Conservation (phyloP, 106 monocot species). For the Allium sativum region DNA sequence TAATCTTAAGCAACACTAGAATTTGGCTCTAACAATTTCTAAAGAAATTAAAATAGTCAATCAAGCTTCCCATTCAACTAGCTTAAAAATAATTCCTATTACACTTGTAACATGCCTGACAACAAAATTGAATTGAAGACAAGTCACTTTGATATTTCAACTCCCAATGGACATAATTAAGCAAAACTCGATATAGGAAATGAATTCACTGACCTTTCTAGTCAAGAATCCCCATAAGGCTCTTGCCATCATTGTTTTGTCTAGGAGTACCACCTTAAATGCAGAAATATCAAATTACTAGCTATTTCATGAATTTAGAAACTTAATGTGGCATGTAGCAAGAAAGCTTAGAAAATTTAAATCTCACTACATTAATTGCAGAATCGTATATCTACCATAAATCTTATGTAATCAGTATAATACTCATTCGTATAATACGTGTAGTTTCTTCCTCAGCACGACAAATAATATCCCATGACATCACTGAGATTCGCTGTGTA, state of each 20-base stretch:
- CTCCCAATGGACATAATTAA: background rate
- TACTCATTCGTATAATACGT: no score
- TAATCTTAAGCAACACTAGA: no score
- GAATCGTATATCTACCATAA: background rate
- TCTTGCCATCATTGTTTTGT: conserved; percentile 29
- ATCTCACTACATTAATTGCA: background rate
- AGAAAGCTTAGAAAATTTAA: background rate
- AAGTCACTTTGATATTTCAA: background rate
- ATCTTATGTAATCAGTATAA: background rate
- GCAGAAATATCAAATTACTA: background rate
- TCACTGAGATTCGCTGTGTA: no score
- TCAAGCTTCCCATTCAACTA: no score
- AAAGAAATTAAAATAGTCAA: no score
- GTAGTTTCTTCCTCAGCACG: no score
- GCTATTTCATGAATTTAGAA: background rate
- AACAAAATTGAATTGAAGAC: background rate
- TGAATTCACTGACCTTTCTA: conserved; percentile 4
- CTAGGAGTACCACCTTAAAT: conserved; percentile 17
- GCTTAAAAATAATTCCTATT: no score
- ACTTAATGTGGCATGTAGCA: no score
- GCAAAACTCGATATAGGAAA: background rate
- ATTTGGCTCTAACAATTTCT: no score
- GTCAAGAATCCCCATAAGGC: conserved; percentile 24
- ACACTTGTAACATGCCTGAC: background rate
- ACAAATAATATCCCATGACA: no score